A percentile compares a stretch with the other conserved stretches of the same genome.
Evolutionary conservation across 345 rosid species (phyloP).

Genomic region (Hypericum perforatum): DNA sequence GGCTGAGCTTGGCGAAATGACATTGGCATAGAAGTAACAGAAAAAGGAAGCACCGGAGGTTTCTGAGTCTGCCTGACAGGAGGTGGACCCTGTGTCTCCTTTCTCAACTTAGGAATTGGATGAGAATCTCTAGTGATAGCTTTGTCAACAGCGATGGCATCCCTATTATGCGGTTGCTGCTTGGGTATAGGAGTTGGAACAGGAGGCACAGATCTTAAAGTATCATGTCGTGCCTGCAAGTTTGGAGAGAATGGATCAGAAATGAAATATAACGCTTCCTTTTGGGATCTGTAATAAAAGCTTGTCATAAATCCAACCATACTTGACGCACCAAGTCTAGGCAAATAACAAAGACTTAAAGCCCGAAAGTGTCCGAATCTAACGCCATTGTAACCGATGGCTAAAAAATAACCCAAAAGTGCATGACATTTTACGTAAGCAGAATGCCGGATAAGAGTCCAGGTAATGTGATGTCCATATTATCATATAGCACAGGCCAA

Average conservation of each 20-base stretch:
- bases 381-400: no score
- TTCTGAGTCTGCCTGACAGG: conserved; percentile 47
- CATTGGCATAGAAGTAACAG: conserved; percentile 60
- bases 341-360: no score
- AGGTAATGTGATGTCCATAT: no score
- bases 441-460: no score
- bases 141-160: conserved; percentile 31
- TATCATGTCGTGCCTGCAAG: conserved; percentile 64
- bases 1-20: conserved; percentile 61
- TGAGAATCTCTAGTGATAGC: conserved; percentile 35
- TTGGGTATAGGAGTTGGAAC: conserved; percentile 49
- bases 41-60: conserved; percentile 37
- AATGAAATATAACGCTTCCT: not conserved
- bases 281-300: no score
- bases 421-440: no score
- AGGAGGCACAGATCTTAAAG: conserved; percentile 39
- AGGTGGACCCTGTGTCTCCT: conserved; percentile 44
- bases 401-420: no score
- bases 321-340: no score
- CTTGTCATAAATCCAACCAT: no score
- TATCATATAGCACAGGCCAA: no score
- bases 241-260: conserved; percentile 1
- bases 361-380: no score
- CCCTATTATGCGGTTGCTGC: conserved; percentile 44
- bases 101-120: conserved; percentile 34